These are phyloP conservation scores for Yueomyces sp. DNA, from an alignment of 1,139 yeast genomes.

Conservation along the genomic window DNA sequence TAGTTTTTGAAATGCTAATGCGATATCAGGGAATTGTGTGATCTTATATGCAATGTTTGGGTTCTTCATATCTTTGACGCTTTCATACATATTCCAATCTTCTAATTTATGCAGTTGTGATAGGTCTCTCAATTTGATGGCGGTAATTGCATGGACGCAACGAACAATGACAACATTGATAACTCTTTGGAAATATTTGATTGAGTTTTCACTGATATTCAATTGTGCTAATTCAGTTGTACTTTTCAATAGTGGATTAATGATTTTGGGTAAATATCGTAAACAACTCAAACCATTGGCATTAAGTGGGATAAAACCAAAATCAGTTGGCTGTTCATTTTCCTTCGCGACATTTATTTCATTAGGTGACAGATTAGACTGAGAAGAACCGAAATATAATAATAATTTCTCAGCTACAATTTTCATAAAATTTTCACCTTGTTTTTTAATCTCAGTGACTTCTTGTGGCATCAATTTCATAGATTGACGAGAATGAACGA, in stretches of 20 bases:
- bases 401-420: constrained; percentile 27
- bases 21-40: constrained; percentile 35
- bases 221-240: constrained; percentile 34
- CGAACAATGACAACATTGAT: constrained; percentile 29
- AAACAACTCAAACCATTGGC: constrained; percentile 48
- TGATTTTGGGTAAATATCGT: constrained; percentile 33
- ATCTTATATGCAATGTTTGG: constrained; percentile 27
- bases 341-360: constrained; percentile 10
- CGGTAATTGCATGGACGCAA: constrained; percentile 34
- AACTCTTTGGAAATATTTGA: constrained; percentile 27
- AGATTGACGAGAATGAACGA: constrained; percentile 8
- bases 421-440: constrained; percentile 26
- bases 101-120: constrained; percentile 32
- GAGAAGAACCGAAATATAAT: constrained; percentile 27
- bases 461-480: constrained; percentile 26
- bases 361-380: constrained; percentile 12
- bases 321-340: constrained; percentile 23
- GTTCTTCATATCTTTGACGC: constrained; percentile 5
- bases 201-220: constrained; percentile 27
- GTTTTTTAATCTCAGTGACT: constrained; percentile 25
- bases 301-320: constrained; percentile 47
- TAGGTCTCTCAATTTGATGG: constrained; percentile 40
- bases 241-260: constrained; percentile 27
- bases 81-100: constrained; percentile 27
- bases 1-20: constrained; percentile 30